Percentiles rank a stretch among this genome's conserved stretches.
Conservation (phyloP, 2,329 filamentous ascomycete genomes). For the Beauveria varroae region DNA sequence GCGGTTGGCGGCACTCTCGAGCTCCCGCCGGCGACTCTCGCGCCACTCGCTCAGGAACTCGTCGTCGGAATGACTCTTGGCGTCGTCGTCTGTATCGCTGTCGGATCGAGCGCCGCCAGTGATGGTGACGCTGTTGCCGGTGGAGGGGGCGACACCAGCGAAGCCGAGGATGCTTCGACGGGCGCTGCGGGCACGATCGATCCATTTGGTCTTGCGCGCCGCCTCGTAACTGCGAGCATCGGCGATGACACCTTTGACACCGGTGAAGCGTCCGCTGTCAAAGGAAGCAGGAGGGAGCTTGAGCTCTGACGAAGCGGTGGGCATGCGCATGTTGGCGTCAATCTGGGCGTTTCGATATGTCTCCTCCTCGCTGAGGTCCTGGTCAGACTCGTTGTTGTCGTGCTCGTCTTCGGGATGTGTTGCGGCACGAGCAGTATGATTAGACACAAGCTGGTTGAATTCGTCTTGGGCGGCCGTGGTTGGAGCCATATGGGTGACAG, state of each 20-base stretch:
- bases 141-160: conserved; percentile 20
- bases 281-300: conserved; percentile 56
- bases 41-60: conserved; percentile 81
- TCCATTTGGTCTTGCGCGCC: conserved; percentile 51
- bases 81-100: conserved; percentile 41
- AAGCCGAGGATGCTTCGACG: conserved; percentile 49
- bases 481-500: conserved; percentile 33
- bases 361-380: conserved; percentile 52
- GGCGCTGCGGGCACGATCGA: conserved; percentile 42
- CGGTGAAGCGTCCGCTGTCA: conserved; percentile 64
- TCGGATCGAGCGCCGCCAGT: conserved; percentile 28
- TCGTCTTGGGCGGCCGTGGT: conserved; percentile 58
- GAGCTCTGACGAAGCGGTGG: conserved; percentile 43
- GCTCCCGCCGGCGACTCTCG: conserved; percentile 67
- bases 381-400: conserved; percentile 38
- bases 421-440: conserved; percentile 38
- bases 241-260: conserved; percentile 81
- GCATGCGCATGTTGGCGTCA: conserved; percentile 59
- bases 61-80: conserved; percentile 53
- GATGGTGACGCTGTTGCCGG: conserved; percentile 23
- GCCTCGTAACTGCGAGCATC: conserved; percentile 72
- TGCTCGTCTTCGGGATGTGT: conserved; percentile 54
- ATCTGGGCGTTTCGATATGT: conserved; percentile 45
- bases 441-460: conserved; percentile 55
- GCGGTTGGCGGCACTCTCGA: conserved; percentile 54